phyloP scores from a whole-genome alignment of 176 grass and related monocot genomes.

The Typha latifolia region DNA sequence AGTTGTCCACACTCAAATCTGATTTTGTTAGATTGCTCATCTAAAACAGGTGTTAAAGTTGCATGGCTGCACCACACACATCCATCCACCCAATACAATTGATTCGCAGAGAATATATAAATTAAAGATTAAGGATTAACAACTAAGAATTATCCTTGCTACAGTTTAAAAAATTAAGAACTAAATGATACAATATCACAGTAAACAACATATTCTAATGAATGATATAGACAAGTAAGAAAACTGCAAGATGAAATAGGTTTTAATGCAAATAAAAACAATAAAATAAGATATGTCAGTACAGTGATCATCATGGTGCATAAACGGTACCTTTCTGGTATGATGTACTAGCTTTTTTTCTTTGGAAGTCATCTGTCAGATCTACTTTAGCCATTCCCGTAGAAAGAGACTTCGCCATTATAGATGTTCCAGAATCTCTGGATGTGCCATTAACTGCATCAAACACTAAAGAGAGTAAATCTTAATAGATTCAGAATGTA shows the following conservation, averaged over 20 bases:
- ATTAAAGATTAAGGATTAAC: background rate
- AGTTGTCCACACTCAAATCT: no score
- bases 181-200: no score
- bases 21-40: no score
- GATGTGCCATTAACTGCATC: slow-evolving; percentile 27
- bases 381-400: slow-evolving; percentile 10
- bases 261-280: no score
- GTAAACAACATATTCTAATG: no score
- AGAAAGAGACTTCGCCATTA: slow-evolving; percentile 25
- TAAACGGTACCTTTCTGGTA: slow-evolving; percentile 48
- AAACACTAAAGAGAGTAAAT: slow-evolving; percentile 17
- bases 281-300: background rate
- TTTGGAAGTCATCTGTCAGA: slow-evolving; percentile 7
- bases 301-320: slow-evolving; percentile 13
- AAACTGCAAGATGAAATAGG: no score
- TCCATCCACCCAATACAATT: background rate
- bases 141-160: background rate
- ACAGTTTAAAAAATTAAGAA: background rate
- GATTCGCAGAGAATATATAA: background rate
- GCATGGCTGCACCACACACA: no score
- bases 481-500: background rate
- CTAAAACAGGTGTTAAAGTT: no score
- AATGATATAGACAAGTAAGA: no score
- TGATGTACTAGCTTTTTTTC: slow-evolving; percentile 28
- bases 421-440: slow-evolving; percentile 30